Evolutionary conservation across 2,329 filamentous ascomycete genomes (phyloP), one percentile per base, ranked within the genome.

Genomic region (Aspergillus jensenii): DNA sequence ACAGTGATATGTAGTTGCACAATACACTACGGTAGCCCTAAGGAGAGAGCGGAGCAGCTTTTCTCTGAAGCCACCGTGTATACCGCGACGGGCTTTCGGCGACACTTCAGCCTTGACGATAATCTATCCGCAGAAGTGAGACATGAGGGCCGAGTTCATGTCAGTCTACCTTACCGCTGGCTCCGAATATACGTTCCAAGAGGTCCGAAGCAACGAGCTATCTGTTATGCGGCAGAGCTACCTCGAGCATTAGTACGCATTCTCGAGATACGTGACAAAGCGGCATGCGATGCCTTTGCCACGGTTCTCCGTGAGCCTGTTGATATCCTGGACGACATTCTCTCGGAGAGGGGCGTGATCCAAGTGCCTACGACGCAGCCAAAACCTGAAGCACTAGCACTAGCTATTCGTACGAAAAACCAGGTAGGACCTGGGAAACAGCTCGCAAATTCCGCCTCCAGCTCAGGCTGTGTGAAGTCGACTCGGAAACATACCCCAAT

Each of bases 161-260:
- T 55, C 14, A 37, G 43, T 19, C 19, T 19, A 19, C 19, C 19
- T 19, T 19, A 19, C 19, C 19, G 19, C 19, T 19, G 19, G 19
- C 19, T 59, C 15, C 37, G 19, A 14, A 21, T 59, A 15, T 55
- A 45, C 17, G 46, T 59, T 19, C 56, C 56, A 12, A 2, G 15
- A 6, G 41, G 51, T 19, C 11, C 8, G 27, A 52, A 25, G 2
- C 19, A 59, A 25, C 47, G 46, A 51, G 19, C 23, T 3, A 47
- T 59, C 6, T 59, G 31, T 17, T 59, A 55, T 31, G 51, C 56
- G 8, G 46, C 52, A n/a, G 51, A 55, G 31, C 41, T 59, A 3
- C 56, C 46, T 9, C 33, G 21, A 35, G 31, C 33, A 43, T 9
- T 59, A 4, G 12, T 51, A 11, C 31, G 14, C 14, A 6, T 15